These are phyloP conservation scores for Solanum rostratum DNA, from an alignment of 257 asterid genomes.

Conservation along the genomic window DNA sequence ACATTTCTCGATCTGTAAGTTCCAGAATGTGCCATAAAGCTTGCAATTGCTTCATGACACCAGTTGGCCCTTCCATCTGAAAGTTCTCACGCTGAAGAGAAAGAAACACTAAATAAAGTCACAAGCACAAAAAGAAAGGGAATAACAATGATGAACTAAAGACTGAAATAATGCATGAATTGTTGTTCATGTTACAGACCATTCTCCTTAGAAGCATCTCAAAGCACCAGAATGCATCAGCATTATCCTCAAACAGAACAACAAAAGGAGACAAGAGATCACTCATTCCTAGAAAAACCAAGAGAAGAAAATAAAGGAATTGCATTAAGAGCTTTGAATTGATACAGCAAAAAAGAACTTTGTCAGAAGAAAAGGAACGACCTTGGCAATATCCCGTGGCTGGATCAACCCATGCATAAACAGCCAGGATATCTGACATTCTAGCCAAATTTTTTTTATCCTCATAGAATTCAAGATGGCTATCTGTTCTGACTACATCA, in stretches of 20 bases:
- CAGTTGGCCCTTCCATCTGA: constrained; percentile 94
- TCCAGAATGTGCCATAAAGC: constrained; percentile 87
- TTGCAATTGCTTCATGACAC: constrained; percentile 96
- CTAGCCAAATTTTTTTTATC: constrained; percentile 88
- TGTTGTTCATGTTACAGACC: constrained; percentile 24
- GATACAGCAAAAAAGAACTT: not conserved
- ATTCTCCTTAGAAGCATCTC: constrained; percentile 96
- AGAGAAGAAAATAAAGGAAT: constrained; percentile 10
- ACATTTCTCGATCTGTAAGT: constrained; percentile 83
- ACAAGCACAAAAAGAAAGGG: not conserved
- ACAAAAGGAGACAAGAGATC: constrained; percentile 95
- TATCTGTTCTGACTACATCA: constrained; percentile 96
- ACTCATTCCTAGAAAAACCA: constrained; percentile 69
- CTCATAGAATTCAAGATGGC: constrained; percentile 89
- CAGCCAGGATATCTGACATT: constrained; percentile 98
- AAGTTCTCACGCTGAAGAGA: constrained; percentile 77
- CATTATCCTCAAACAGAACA: constrained; percentile 93
- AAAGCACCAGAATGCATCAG: constrained; percentile 99
- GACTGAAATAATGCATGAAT: not conserved
- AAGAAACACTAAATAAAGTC: not conserved
- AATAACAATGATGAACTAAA: not conserved
- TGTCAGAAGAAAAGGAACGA: constrained; percentile 13
- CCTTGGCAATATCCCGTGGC: constrained; percentile 99
- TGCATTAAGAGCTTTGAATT: not conserved
- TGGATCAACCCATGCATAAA: constrained; percentile 98